Evolutionary conservation across 176 grass and related monocot species (phyloP).

Genomic region (Aegilops speltoides): DNA sequence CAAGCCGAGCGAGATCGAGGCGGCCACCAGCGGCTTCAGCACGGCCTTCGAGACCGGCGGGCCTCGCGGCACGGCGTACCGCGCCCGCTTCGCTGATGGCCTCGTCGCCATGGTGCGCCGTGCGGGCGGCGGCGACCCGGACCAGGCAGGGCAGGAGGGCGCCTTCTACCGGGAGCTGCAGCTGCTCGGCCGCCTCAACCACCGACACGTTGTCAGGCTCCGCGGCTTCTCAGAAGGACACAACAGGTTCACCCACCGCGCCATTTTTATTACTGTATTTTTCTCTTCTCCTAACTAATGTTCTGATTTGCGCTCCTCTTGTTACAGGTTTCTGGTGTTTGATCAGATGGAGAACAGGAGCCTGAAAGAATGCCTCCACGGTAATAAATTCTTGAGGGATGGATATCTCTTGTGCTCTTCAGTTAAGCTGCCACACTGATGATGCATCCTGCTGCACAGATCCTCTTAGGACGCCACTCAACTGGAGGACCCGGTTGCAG

Average conservation of each 20-base stretch:
- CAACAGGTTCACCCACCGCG: constrained; percentile 33
- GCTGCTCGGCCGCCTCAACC: constrained; percentile 71
- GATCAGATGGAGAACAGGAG: constrained; percentile 87
- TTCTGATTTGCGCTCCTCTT: background rate
- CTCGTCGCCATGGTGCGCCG: constrained; percentile 65
- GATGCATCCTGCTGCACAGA: constrained; percentile 42
- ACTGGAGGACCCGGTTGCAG: constrained; percentile 84
- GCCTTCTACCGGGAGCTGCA: constrained; percentile 72
- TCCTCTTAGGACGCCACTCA: constrained; percentile 81
- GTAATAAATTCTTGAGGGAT: constrained; percentile 34
- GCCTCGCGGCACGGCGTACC: constrained; percentile 62
- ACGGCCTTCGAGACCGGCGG: constrained; percentile 47
- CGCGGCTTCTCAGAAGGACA: constrained; percentile 69
- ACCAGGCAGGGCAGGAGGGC: background rate
- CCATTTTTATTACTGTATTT: background rate
- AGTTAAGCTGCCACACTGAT: background rate
- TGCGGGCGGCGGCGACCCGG: background rate
- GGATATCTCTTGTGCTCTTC: background rate
- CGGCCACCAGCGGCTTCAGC: constrained; percentile 73
- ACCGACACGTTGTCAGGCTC: constrained; percentile 83
- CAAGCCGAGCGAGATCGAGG: constrained; percentile 67
- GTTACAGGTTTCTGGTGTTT: constrained; percentile 82
- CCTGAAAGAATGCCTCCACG: constrained; percentile 82
- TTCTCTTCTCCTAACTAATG: background rate
- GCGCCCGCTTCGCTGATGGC: constrained; percentile 71